Conservation (phyloP, 345 rosid genomes). For the Salix purpurea region DNA sequence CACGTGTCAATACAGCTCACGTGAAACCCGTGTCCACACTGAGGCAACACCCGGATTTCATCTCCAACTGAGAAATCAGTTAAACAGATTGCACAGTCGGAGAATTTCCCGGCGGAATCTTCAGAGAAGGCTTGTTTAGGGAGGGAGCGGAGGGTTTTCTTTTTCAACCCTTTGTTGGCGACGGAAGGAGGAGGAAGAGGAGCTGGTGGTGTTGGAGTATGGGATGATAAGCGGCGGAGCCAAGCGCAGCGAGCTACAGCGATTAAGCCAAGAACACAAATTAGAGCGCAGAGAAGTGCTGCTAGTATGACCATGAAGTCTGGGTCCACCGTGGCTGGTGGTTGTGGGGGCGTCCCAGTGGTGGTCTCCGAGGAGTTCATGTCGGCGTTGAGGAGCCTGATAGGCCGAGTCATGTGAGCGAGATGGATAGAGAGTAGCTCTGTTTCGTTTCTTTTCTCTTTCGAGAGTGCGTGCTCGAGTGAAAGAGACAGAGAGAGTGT, state of each 20-base stretch:
- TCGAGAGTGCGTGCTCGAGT: neutral
- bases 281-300: conserved; percentile 78
- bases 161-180: conserved; percentile 76
- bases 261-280: conserved; percentile 77
- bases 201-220: conserved; percentile 5
- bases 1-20: conserved; percentile 83
- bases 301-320: conserved; percentile 83
- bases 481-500: neutral
- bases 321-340: conserved; percentile 40
- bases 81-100: conserved; percentile 82
- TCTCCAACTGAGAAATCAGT: conserved; percentile 68
- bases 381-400: conserved; percentile 49
- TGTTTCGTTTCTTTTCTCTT: neutral
- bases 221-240: conserved; percentile 67
- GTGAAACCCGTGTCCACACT: conserved; percentile 91
- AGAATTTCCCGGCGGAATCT: conserved; percentile 39
- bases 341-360: conserved; percentile 3
- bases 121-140: conserved; percentile 58
- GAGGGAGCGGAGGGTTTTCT: conserved; percentile 70
- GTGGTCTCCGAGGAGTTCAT: conserved; percentile 35
- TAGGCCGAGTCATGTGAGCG: conserved; percentile 65
- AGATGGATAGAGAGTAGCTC: conserved; percentile 6
- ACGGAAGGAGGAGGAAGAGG: conserved; percentile 31
- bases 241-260: conserved; percentile 87
- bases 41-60: conserved; percentile 75